Evolutionary conservation across 805 yeast species (phyloP).

Genomic region (Ogataea sp.): DNA sequence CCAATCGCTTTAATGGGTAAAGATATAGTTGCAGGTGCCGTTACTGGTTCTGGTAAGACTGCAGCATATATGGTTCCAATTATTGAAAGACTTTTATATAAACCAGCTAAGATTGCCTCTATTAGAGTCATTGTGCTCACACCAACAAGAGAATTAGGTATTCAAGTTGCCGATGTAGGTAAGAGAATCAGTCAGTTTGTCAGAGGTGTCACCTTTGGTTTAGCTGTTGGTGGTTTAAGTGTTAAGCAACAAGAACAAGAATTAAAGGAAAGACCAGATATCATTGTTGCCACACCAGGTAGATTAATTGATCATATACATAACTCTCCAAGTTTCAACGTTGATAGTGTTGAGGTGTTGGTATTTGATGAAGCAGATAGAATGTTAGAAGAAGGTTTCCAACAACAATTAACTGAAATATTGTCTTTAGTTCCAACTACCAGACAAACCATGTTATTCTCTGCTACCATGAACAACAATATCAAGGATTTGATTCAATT

Average conservation of each 20-base stretch:
- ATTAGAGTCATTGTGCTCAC: slow-evolving; percentile 87
- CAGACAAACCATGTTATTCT: slow-evolving; percentile 88
- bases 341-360: slow-evolving; percentile 84
- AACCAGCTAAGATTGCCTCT: slow-evolving; percentile 78
- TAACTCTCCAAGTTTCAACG: slow-evolving; percentile 87
- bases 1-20: slow-evolving; percentile 92
- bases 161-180: slow-evolving; percentile 93
- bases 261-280: slow-evolving; percentile 85
- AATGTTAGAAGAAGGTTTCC: slow-evolving; percentile 99
- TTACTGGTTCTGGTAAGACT: slow-evolving; percentile 98
- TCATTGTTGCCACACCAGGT: slow-evolving; percentile 98
- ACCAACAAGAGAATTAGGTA: slow-evolving; percentile 97
- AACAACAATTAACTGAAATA: slow-evolving; percentile 87
- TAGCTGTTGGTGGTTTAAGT: slow-evolving; percentile 97
- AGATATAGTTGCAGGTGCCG: slow-evolving; percentile 98
- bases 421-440: slow-evolving; percentile 79
- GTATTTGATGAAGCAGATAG: slow-evolving; percentile 98
- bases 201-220: slow-evolving; percentile 71
- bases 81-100: slow-evolving; percentile 82
- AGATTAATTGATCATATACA: slow-evolving; percentile 94
- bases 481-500: slow-evolving; percentile 83
- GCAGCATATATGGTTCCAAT: slow-evolving; percentile 98
- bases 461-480: slow-evolving; percentile 96
- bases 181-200: slow-evolving; percentile 74
- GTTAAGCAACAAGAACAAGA: slow-evolving; percentile 94